These are phyloP conservation scores for Pulveroboletus sp. DNA, from an alignment of 768 basidiomycete species.

Conservation along the genomic window DNA sequence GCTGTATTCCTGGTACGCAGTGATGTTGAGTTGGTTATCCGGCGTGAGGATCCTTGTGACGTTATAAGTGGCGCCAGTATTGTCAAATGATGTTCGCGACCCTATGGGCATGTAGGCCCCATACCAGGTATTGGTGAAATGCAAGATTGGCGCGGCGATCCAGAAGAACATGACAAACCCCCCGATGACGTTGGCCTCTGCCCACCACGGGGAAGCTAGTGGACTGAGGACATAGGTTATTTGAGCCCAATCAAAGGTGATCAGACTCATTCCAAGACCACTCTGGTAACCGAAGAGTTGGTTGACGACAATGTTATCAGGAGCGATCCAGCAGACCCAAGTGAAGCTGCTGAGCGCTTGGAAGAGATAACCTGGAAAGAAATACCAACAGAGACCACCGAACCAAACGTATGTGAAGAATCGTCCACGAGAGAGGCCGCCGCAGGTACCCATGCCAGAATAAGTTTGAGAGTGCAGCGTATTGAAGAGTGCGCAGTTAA, in stretches of 20 bases:
- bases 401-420: slow-evolving; percentile 47
- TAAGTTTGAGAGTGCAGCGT: slow-evolving; percentile 60
- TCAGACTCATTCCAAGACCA: slow-evolving; percentile 62
- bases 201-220: slow-evolving; percentile 81
- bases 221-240: slow-evolving; percentile 46
- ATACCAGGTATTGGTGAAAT: slow-evolving; percentile 67
- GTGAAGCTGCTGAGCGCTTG: slow-evolving; percentile 58
- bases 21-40: slow-evolving; percentile 52
- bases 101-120: slow-evolving; percentile 61
- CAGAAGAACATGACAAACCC: slow-evolving; percentile 70
- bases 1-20: slow-evolving; percentile 52
- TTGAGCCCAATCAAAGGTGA: slow-evolving; percentile 83
- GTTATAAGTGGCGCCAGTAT: slow-evolving; percentile 55
- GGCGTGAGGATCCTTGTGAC: slow-evolving; percentile 52
- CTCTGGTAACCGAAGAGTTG: slow-evolving; percentile 63
- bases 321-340: slow-evolving; percentile 66
- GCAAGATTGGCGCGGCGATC: slow-evolving; percentile 59
- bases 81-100: slow-evolving; percentile 62
- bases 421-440: slow-evolving; percentile 48
- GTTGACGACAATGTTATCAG: slow-evolving; percentile 65
- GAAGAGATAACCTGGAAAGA: slow-evolving; percentile 75
- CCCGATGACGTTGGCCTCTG: slow-evolving; percentile 61
- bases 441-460: slow-evolving; percentile 39
- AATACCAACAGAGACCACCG: slow-evolving; percentile 41
- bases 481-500: slow-evolving; percentile 68